These are phyloP conservation scores for Trichocladium uniseriatum DNA, from an alignment of 495 filamentous ascomycete species.

Conservation along the genomic window DNA sequence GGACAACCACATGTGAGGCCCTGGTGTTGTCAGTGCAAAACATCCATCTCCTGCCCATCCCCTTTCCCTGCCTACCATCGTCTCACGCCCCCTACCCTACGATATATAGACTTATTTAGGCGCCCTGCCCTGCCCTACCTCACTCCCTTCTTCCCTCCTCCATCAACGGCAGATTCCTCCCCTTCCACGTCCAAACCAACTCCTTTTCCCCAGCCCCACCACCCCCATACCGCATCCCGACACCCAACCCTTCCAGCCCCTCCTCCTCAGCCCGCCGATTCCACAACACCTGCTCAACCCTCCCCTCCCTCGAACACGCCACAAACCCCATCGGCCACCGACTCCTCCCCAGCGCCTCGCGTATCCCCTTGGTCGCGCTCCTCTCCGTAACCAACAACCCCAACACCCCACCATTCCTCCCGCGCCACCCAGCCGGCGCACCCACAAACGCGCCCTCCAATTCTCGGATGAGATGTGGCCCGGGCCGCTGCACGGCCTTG, in stretches of 20 bases:
- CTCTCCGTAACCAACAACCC: slow-evolving; percentile 50
- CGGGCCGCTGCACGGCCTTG: slow-evolving; percentile 54
- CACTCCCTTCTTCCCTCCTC: background rate
- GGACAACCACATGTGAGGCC: background rate
- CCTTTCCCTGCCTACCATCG: too few relatives aligned
- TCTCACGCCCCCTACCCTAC: too few relatives aligned
- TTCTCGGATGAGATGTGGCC: slow-evolving; percentile 67
- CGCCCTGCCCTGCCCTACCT: background rate
- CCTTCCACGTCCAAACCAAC: slow-evolving; percentile 50
- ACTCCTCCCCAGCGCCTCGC: slow-evolving; percentile 58
- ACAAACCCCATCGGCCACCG: slow-evolving; percentile 55
- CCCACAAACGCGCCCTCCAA: slow-evolving; percentile 71
- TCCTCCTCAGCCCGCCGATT: slow-evolving; percentile 52
- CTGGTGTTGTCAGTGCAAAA: background rate
- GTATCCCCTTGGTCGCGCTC: slow-evolving; percentile 45
- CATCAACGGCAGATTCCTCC: slow-evolving; percentile 29
- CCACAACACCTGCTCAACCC: slow-evolving; percentile 59
- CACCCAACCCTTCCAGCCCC: slow-evolving; percentile 55
- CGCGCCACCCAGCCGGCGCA: slow-evolving; percentile 60
- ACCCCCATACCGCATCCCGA: slow-evolving; percentile 43
- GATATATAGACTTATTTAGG: too few relatives aligned
- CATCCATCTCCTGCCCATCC: too few relatives aligned
- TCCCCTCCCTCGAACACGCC: slow-evolving; percentile 40
- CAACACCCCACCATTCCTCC: slow-evolving; percentile 40
- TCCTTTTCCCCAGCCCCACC: slow-evolving; percentile 14